Percentiles rank a stretch among this genome's conserved stretches.
Conservation (phyloP, 164 flowering plant species). For the Nymphaea colorata region DNA sequence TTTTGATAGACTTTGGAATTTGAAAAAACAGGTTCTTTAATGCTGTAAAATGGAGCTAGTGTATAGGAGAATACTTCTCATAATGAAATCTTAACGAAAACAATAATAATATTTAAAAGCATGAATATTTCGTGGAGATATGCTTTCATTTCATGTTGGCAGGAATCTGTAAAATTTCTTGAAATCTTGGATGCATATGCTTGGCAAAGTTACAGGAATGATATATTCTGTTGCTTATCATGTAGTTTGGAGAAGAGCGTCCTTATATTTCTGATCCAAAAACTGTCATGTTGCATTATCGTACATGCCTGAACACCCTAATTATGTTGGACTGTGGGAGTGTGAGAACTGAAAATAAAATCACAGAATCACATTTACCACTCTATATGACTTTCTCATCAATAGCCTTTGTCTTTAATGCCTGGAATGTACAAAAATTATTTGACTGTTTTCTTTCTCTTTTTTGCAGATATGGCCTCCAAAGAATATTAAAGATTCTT, state of each 20-base stretch:
- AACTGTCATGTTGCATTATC: not conserved
- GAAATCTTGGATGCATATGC: no score
- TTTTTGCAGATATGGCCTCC: constrained; percentile 98
- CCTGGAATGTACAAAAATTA: not conserved
- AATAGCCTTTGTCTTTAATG: not conserved
- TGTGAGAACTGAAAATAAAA: not conserved
- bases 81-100: no score
- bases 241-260: not conserved
- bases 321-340: not conserved
- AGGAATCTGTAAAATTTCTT: no score
- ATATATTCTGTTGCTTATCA: not conserved
- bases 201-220: no score
- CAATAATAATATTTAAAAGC: no score
- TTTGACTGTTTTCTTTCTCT: not conserved
- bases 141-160: no score
- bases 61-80: no score
- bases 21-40: no score
- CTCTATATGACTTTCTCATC: not conserved
- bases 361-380: not conserved
- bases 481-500: constrained; percentile 86
- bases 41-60: no score
- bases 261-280: not conserved
- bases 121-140: no score
- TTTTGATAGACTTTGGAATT: no score
- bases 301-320: not conserved